Base-by-base conservation (phyloP, 306 rosid genomes). In the Datisca glomerata region DNA sequence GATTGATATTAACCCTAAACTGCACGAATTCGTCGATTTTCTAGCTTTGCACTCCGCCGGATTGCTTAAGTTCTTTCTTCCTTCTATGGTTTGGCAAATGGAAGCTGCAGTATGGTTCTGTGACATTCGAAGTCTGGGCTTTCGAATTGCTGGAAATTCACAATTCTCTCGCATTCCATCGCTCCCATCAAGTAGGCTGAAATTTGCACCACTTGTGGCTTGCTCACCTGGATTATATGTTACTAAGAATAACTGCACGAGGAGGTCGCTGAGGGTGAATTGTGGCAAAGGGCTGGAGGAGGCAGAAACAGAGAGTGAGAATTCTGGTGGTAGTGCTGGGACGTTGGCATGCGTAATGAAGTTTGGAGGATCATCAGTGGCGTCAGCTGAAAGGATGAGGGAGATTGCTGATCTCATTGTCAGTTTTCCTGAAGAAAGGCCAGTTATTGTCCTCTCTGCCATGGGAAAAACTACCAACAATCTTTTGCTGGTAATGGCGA, bases 401-500 rank as follows among this genome's bases (percentile, higher is more conserved):
- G 95, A 85, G 66, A 59, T 85, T 43, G 84, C 86, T 11, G 68
- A 24, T 33, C 95, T 85, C 19, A 61, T 79, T 47, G 64, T 65
- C 15, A 62, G 81, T 60, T 85, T 85, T 47, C 93, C 93, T 0
- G 66, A 85, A 41, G 93, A 85, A 63, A 70, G 69, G 40, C 93
- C 95, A 41, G 64, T 80, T 24, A 51, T 85, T 60, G 93, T 84
- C 59, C 78, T 84, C 39, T 84, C 95, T 32, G 93, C 95, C 1
- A 76, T 84, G 95, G 95, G 95, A 47, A 85, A 76, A 60, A 85
- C 84, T 3, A 85, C 95, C 9, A 85, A 76, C 59, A 57, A 61
- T 32, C 95, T 85, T 25, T 66, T 85, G 58, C 52, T 73, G 86
- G 95, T 82, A 78, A 28, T 36, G 4, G 6, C n/a, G n/a, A n/a